Evolutionary conservation across 1,284 basidiomycete species (phyloP).

Genomic region (Puccinia coronata): DNA sequence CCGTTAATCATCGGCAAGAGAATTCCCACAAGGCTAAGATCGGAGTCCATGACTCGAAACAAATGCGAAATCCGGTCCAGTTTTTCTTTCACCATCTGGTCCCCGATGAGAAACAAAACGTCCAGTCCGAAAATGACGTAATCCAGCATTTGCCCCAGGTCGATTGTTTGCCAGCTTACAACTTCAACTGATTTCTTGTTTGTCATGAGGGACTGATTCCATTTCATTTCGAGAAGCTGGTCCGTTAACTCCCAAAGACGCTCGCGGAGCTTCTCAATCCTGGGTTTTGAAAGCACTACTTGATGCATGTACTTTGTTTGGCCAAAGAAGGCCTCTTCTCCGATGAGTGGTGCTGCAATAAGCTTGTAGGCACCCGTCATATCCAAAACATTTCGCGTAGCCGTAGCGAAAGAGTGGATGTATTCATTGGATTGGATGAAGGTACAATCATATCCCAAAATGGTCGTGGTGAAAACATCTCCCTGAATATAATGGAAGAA

Average conservation of each 20-base stretch:
- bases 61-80: constrained; percentile 28
- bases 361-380: constrained; percentile 45
- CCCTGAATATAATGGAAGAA: constrained; percentile 21
- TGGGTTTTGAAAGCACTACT: constrained; percentile 31
- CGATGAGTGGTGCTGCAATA: constrained; percentile 38
- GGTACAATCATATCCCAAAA: constrained; percentile 45
- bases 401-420: constrained; percentile 41
- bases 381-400: constrained; percentile 44
- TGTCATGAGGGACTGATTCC: constrained; percentile 16
- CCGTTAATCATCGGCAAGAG: constrained; percentile 21
- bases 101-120: constrained; percentile 33
- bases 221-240: constrained; percentile 31
- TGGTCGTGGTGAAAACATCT: constrained; percentile 47
- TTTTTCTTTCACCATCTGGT: not conserved
- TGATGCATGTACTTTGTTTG: constrained; percentile 41
- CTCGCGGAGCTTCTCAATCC: constrained; percentile 31
- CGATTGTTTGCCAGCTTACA: constrained; percentile 21
- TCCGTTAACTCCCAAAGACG: constrained; percentile 41
- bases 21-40: constrained; percentile 39
- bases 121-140: constrained; percentile 46
- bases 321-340: constrained; percentile 48
- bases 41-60: constrained; percentile 44
- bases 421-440: constrained; percentile 47
- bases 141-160: constrained; percentile 34
- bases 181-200: not conserved